These are phyloP conservation scores for Carnegiea gigantea DNA, from an alignment of 179 eudicot genomes.

Conservation along the genomic window DNA sequence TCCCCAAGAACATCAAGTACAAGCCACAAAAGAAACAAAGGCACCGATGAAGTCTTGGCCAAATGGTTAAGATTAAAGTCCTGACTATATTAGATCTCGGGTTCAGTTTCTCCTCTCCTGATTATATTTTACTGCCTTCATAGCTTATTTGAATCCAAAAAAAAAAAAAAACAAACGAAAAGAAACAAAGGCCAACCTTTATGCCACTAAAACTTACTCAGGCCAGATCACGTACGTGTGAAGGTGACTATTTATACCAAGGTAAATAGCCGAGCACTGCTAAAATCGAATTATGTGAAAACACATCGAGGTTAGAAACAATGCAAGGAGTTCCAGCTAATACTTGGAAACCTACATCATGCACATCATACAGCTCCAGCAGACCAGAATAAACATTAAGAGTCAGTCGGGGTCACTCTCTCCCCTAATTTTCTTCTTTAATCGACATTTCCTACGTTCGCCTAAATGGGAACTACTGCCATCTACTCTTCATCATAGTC, in stretches of 20 bases:
- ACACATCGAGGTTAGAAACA: slow-evolving; percentile 11
- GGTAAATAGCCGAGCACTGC: neutral
- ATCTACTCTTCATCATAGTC: slow-evolving; percentile 51
- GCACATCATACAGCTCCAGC: slow-evolving; percentile 30
- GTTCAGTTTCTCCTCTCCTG: too few relatives aligned
- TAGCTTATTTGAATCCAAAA: too few relatives aligned
- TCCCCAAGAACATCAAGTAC: too few relatives aligned
- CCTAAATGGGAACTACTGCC: slow-evolving; percentile 7
- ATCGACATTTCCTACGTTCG: slow-evolving; percentile 12
- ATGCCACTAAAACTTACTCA: neutral
- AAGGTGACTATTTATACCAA: neutral
- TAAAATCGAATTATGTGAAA: slow-evolving; percentile 12
- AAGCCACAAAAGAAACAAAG: neutral
- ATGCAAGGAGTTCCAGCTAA: slow-evolving; percentile 7
- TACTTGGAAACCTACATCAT: slow-evolving; percentile 20
- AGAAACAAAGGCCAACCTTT: neutral
- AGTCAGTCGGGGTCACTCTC: neutral
- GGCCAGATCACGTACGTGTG: neutral
- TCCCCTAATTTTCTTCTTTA: neutral
- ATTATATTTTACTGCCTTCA: too few relatives aligned
- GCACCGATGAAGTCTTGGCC: too few relatives aligned
- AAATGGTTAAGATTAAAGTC: too few relatives aligned
- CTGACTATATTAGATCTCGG: too few relatives aligned
- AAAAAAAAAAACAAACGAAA: too few relatives aligned
- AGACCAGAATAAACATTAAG: neutral